Conservation (phyloP, 306 rosid genomes). For the Mimosa pudica region DNA sequence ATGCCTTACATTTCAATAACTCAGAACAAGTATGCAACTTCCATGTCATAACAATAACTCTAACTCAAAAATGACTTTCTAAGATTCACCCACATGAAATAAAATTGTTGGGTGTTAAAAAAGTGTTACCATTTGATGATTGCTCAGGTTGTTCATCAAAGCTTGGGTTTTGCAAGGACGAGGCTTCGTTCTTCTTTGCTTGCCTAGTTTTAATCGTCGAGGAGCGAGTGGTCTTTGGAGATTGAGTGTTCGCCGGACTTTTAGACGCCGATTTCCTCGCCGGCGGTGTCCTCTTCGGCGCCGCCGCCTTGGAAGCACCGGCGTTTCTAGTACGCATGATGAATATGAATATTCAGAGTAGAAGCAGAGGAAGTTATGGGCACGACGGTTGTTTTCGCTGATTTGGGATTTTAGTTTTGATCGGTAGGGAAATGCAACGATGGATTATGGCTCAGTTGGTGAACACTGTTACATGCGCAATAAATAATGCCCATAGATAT, state of each 20-base stretch:
- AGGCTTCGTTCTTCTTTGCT: conserved; percentile 50
- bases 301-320: conserved; percentile 44
- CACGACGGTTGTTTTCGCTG: background rate
- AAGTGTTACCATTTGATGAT: conserved; percentile 41
- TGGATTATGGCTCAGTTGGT: background rate
- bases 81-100: background rate
- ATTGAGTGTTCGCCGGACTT: conserved; percentile 22
- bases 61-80: background rate
- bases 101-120: background rate
- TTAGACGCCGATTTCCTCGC: conserved; percentile 48
- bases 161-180: conserved; percentile 35
- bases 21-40: background rate
- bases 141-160: conserved; percentile 38
- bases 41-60: background rate
- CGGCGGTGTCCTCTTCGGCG: conserved; percentile 55
- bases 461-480: background rate
- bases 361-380: background rate
- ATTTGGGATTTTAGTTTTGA: background rate
- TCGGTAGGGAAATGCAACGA: background rate
- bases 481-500: background rate
- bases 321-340: conserved; percentile 68
- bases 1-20: background rate
- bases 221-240: conserved; percentile 42
- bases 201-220: conserved; percentile 41
- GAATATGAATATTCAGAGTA: background rate